phyloP scores from a whole-genome alignment of 192 early-diverging fungal genomes.

The Ramicandelaber brevisporus region DNA sequence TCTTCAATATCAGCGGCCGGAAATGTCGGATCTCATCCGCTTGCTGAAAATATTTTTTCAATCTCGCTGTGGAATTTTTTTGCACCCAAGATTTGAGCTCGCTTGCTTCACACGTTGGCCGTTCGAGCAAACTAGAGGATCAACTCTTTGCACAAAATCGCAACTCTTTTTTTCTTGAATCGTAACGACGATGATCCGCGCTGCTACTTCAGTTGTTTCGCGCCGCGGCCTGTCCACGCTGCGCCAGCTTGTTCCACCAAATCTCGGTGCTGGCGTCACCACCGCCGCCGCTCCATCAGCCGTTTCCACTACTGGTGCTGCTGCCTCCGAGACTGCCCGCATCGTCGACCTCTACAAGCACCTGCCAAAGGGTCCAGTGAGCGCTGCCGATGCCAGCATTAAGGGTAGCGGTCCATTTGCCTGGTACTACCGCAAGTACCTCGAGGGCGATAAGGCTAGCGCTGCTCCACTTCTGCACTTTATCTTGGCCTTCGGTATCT shows the following conservation, averaged over 20 bases:
- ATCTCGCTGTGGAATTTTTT: too few species aligned
- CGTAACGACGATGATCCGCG: too few species aligned
- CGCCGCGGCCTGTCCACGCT: slow-evolving; percentile 12
- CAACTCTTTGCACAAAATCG: too few species aligned
- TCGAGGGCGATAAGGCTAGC: slow-evolving; percentile 41
- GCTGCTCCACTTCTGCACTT: slow-evolving; percentile 34
- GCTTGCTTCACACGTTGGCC: too few species aligned
- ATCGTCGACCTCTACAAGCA: slow-evolving; percentile 49
- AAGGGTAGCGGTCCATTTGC: slow-evolving; percentile 21
- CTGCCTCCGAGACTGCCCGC: slow-evolving; percentile 27
- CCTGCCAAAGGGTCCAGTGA: slow-evolving; percentile 55
- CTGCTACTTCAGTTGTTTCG: not conserved
- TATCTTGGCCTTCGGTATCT: slow-evolving; percentile 26
- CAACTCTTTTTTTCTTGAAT: too few species aligned
- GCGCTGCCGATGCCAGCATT: slow-evolving; percentile 16
- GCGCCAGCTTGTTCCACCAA: slow-evolving; percentile 37
- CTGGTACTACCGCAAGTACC: slow-evolving; percentile 44
- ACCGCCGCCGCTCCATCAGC: slow-evolving; percentile 8
- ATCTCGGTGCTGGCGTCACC: slow-evolving; percentile 37
- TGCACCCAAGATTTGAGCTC: too few species aligned
- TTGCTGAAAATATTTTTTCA: too few species aligned
- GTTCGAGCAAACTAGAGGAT: too few species aligned
- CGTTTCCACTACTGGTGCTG: slow-evolving; percentile 17
- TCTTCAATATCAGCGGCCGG: too few species aligned
- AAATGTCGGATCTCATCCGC: too few species aligned